Conservation (phyloP, 495 filamentous ascomycete species). For the Podospora australis region DNA sequence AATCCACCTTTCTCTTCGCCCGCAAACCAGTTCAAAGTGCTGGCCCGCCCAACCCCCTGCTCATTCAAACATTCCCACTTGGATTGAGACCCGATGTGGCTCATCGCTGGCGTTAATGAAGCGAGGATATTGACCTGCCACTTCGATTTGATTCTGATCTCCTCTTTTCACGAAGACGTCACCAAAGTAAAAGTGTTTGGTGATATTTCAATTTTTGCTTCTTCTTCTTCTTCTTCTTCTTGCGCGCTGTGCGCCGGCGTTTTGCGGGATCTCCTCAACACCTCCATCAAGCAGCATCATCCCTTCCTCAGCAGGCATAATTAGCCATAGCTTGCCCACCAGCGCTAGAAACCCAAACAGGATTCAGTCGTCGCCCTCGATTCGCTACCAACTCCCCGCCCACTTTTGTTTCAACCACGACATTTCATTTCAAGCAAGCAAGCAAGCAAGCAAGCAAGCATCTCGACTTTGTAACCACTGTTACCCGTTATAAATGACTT, state of each 20-base stretch:
- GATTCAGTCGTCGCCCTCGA: no score
- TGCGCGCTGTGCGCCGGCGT: conserved; percentile 18
- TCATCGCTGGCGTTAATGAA: conserved; percentile 1
- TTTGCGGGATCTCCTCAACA: conserved; percentile 2
- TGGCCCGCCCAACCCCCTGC: conserved; percentile 10
- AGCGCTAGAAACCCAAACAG: no score
- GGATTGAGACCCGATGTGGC: conserved; percentile 12
- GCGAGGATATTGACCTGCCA: conserved; percentile 10
- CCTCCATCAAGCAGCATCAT: no score
- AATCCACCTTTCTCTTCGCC: background rate
- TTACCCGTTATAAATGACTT: no score
- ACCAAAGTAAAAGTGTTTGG: no score
- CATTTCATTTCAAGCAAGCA: no score
- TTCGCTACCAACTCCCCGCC: no score
- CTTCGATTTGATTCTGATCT: background rate
- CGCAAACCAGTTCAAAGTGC: conserved; percentile 16
- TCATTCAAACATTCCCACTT: background rate
- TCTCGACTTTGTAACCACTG: no score
- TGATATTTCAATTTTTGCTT: background rate
- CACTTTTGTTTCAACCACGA: no score
- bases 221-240: conserved; percentile 2
- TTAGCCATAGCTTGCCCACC: no score
- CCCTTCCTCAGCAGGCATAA: no score
- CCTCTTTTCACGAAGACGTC: conserved; percentile 5
- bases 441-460: no score